Base-by-base conservation (phyloP, 2,329 filamentous ascomycete species). In the Bipolaris bicolor region DNA sequence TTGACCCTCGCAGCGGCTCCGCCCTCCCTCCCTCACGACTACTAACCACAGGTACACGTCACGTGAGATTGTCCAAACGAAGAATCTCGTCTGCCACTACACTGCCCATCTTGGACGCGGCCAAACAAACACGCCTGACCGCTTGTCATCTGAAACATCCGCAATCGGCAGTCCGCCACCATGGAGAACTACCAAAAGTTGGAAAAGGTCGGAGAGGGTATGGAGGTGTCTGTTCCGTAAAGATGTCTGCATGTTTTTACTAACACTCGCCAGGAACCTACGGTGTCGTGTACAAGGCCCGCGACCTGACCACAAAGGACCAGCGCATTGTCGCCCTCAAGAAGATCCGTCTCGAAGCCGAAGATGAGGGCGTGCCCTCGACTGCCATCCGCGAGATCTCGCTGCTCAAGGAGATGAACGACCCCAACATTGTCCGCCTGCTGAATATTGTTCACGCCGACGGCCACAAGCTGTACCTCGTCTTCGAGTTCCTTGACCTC, bases 101-200 rank as follows among this genome's bases (percentile, higher is more conserved):
- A 20, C 39, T 16, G 33, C 39, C 22, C 45, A 33, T 18, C 40
- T 18, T 36, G 13, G 15, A 37, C 18, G 18, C 41, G 47, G 20
- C 44, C 40, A 43, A 56, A 49, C 36, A 43, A 60, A 49, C 36
- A 57, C 55, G 51, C 61, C 52, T 58, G 53, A 66, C 67, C 67
- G 65, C 66, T 54, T 67, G 49, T 62, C 64, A 49, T 59, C 63
- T 61, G 52, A 63, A 61, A 39, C 55, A 58, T 52, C 50, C 57
- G 48, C 61, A 55, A 57, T 51, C 47, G 44, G 18, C 46, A 58
- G 22, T 48, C 48, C 49, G 45, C 55, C 52, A 76, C 60, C 66
- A 96, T 97, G 92, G 92, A 97, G 79, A 96, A 96, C 80, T 97
- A 97, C 78, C 91, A 96, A 80, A 96, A 96, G 82, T 86, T 97